Percentiles rank a stretch among this genome's conserved stretches.
phyloP scores from a whole-genome alignment of 108 stramenopile species.

The Skeletonema costatum region DNA sequence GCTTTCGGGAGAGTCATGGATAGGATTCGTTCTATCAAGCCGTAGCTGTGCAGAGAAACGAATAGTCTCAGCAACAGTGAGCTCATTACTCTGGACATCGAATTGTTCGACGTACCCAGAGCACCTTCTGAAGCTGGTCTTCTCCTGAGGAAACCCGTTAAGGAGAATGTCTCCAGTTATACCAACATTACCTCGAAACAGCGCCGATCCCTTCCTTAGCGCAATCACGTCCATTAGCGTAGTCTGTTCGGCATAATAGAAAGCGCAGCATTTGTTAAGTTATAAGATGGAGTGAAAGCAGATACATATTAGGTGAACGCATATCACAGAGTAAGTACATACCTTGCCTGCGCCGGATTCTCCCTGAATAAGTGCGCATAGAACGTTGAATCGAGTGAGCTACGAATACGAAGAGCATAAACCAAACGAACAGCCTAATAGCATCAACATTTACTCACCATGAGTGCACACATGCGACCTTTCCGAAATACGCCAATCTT shows the following conservation, averaged over 20 bases:
- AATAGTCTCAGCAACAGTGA: slow-evolving; percentile 83
- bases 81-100: slow-evolving; percentile 73
- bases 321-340: background rate
- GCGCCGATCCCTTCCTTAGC: slow-evolving; percentile 34
- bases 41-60: slow-evolving; percentile 60
- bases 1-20: slow-evolving; percentile 69
- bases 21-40: slow-evolving; percentile 61
- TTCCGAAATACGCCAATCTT: too few relatives aligned
- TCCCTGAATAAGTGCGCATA: slow-evolving; percentile 1
- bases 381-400: background rate
- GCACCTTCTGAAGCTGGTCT: slow-evolving; percentile 46
- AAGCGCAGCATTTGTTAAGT: too few relatives aligned
- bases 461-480: background rate
- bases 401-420: background rate
- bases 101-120: slow-evolving; percentile 90
- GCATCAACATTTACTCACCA: background rate
- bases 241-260: background rate
- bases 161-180: slow-evolving; percentile 60
- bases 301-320: too few relatives aligned
- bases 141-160: slow-evolving; percentile 58
- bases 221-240: slow-evolving; percentile 63
- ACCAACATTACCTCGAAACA: slow-evolving; percentile 23
- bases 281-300: too few relatives aligned
- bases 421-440: background rate
- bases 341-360: slow-evolving; percentile 39